Base-by-base conservation (phyloP, 768 basidiomycete species). In the Mycena galopus region DNA sequence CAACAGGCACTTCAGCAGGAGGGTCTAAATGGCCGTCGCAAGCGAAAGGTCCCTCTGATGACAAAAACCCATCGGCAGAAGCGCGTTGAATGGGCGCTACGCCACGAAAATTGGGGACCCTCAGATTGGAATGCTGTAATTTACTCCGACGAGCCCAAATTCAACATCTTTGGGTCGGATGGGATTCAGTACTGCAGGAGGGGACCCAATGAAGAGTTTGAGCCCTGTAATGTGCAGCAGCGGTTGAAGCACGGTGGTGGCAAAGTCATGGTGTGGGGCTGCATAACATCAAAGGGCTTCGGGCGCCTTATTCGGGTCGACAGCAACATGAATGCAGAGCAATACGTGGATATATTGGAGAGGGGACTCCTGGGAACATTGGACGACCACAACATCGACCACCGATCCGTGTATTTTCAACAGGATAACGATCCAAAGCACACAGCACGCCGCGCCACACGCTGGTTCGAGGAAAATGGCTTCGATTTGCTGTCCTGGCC, bases 401-500 rank as follows among this genome's bases (percentile, higher is more conserved):
- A 19, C 39, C 10, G 25, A 10, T 61, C 27, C 39, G 33, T 61
- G 12, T 42, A 61, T 29, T 61, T 61, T 30, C 60, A 61, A n/a
- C 60, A 44, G 60, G 37, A 42, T 16, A 42, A 42, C 16, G 39
- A 42, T 42, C 17, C 39, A 12, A 42, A 42, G 39, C 39, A 42
- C 33, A 37, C 23, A 61, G 47, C 27, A 11, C 9, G 61, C 61
- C 29, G 4, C 9, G 61, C 61, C 61, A 62, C 4, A 62, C 44
- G 29, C 12, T 62, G 47, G 61, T 62, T 62, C 29, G 61, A 17
- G 7, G 27, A 62, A 62, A 62, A 62, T n/a, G 61, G 61, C 44
- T 62, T 62, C 30, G 61, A 62, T 47, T 11, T 62, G 42, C 61
- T 62, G 29, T 17, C 61, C 10, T 62, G 61, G 61, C 61, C 61